A percentile compares a stretch with the other conserved stretches of the same genome.
phyloP scores from a whole-genome alignment of 2,329 filamentous ascomycete genomes.

The Tolypocladium album region DNA sequence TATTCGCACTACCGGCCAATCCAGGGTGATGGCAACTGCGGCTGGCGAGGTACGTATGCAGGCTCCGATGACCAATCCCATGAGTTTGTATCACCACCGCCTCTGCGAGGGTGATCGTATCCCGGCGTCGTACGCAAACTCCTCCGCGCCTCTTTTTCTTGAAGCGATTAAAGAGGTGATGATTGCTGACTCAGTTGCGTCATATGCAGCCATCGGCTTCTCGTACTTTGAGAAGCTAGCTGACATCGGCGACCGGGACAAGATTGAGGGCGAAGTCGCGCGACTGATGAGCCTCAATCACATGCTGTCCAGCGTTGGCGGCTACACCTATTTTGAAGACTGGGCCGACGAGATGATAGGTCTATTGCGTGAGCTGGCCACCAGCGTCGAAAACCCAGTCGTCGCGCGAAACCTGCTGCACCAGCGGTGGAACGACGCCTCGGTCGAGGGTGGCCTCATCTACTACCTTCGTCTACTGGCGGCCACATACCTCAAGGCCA shows the following conservation, averaged over 20 bases:
- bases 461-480: constrained; percentile 79
- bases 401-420: constrained; percentile 44
- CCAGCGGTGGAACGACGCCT: constrained; percentile 63
- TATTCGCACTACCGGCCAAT: constrained; percentile 84
- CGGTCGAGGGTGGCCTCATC: constrained; percentile 62
- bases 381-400: constrained; percentile 48
- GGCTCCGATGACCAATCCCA: not conserved
- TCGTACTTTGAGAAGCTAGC: constrained; percentile 84
- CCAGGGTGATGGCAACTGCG: constrained; percentile 90
- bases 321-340: constrained; percentile 63
- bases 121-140: not conserved
- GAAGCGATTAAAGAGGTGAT: not conserved
- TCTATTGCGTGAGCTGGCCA: constrained; percentile 53
- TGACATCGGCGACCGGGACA: constrained; percentile 50
- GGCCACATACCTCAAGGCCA: constrained; percentile 71
- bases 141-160: not conserved
- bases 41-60: constrained; percentile 76
- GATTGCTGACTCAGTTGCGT: not conserved
- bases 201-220: constrained; percentile 70
- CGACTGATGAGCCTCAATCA: constrained; percentile 63
- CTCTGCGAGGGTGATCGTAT: not conserved
- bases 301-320: constrained; percentile 60
- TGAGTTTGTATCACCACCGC: not conserved
- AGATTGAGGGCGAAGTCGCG: constrained; percentile 58
- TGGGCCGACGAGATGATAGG: constrained; percentile 67